Conservation (phyloP, 257 asterid species). For the Primulina huaijiensis region DNA sequence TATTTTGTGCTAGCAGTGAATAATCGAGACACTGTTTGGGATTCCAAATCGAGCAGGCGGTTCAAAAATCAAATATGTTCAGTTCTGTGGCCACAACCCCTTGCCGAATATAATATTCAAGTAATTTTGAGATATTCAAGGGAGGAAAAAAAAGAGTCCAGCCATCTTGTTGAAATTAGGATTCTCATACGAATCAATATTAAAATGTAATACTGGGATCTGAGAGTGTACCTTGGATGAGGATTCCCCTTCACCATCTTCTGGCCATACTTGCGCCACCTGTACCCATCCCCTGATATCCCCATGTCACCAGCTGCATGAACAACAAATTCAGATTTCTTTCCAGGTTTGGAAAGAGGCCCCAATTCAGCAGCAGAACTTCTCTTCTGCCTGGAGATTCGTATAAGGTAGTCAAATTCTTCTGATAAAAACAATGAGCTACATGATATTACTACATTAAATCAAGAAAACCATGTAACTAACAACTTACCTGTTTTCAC, state of each 20-base stretch:
- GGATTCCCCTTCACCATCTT: conserved; percentile 98
- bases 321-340: conserved; percentile 79
- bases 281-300: conserved; percentile 88
- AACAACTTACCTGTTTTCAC: conserved; percentile 51
- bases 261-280: conserved; percentile 99
- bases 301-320: conserved; percentile 88
- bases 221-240: conserved; percentile 68
- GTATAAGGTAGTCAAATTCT: conserved; percentile 28
- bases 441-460: conserved; percentile 12
- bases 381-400: conserved; percentile 58
- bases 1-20: neutral
- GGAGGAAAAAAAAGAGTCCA: neutral
- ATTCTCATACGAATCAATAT: conserved; percentile 19
- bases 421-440: conserved; percentile 15
- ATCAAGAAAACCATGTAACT: conserved; percentile 10
- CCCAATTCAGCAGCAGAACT: conserved; percentile 41
- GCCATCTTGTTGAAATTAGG: conserved; percentile 5
- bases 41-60: conserved; percentile 5
- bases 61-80: conserved; percentile 10
- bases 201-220: conserved; percentile 17
- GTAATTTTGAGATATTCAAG: conserved; percentile 16
- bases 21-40: conserved; percentile 9
- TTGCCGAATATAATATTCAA: conserved; percentile 9
- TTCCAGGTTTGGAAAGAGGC: conserved; percentile 53
- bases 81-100: conserved; percentile 10